These are phyloP conservation scores for Cystoderma amianthinum DNA, from an alignment of 768 basidiomycete species.

Conservation along the genomic window DNA sequence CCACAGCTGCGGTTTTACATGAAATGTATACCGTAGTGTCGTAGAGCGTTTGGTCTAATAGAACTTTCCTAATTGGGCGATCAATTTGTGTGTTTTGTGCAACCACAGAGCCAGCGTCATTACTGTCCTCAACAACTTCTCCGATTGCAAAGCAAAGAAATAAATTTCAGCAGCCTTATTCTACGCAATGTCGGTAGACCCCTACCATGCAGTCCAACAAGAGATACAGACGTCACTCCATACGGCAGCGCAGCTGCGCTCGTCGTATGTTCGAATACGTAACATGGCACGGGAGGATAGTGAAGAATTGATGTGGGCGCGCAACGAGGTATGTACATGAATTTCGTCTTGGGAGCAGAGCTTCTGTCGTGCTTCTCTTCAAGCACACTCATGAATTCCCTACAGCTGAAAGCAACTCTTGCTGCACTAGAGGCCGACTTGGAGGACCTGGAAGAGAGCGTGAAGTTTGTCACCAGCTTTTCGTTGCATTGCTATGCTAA, in stretches of 20 bases:
- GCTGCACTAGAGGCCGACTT: slow-evolving; percentile 78
- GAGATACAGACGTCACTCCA: slow-evolving; percentile 77
- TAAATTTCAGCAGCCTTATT: too few relatives aligned
- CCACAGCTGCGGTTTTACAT: too few relatives aligned
- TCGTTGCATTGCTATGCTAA: background rate
- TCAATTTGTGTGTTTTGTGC: too few relatives aligned
- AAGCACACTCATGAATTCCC: background rate
- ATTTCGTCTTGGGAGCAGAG: background rate
- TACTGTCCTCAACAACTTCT: background rate
- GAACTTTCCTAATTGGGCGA: too few relatives aligned
- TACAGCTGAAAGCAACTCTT: slow-evolving; percentile 70
- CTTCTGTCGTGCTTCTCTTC: background rate
- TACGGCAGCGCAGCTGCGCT: slow-evolving; percentile 59
- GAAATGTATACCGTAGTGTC: too few relatives aligned
- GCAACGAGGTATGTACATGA: slow-evolving; percentile 56
- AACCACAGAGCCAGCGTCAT: background rate
- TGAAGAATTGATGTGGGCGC: slow-evolving; percentile 75
- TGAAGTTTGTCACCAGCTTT: slow-evolving; percentile 48
- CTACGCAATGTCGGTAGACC: slow-evolving; percentile 60
- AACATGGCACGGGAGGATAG: slow-evolving; percentile 67
- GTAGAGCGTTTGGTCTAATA: too few relatives aligned
- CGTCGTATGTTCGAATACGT: slow-evolving; percentile 74
- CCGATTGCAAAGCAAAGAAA: background rate
- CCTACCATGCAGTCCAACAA: slow-evolving; percentile 81
- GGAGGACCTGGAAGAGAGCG: slow-evolving; percentile 91